A percentile compares a stretch with the other conserved stretches of the same genome.
Evolutionary conservation across 1,139 yeast genomes (phyloP).

Genomic region (Yamadazyma aaseri): DNA sequence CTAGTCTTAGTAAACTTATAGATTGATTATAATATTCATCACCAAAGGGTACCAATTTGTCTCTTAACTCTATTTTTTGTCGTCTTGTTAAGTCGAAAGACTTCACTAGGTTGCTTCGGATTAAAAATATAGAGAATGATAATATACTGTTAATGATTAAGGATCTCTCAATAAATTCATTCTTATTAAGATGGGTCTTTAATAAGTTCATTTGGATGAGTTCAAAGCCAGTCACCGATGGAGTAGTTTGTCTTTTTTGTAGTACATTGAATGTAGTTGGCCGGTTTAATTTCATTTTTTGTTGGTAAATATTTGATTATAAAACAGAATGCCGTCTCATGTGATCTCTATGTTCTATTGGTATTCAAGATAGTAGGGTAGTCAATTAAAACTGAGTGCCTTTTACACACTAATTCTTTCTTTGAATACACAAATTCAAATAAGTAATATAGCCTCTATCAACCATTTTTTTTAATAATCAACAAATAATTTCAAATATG

Average conservation of each 20-base stretch:
- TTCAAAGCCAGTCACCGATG: neutral
- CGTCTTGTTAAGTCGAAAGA: conserved; percentile 13
- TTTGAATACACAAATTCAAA: too few species aligned
- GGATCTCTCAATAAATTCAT: conserved; percentile 12
- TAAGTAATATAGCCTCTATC: too few species aligned
- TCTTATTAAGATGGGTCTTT: conserved; percentile 8
- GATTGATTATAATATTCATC: conserved; percentile 22
- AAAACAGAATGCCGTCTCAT: too few species aligned
- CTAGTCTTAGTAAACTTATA: conserved; percentile 18
- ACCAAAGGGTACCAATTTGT: conserved; percentile 15
- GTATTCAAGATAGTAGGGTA: too few species aligned
- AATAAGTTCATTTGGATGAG: conserved; percentile 11
- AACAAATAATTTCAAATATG: too few species aligned
- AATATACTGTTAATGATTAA: conserved; percentile 17
- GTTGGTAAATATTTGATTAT: too few species aligned
- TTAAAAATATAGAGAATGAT: conserved; percentile 21
- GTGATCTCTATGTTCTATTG: too few species aligned
- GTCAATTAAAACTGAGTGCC: too few species aligned
- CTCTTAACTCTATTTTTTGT: conserved; percentile 13
- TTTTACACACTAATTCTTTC: too few species aligned
- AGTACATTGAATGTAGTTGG: conserved; percentile 1
- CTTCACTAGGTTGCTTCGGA: conserved; percentile 22
- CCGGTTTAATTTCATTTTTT: neutral
- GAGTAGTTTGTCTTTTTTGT: neutral
- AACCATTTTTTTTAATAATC: too few species aligned